Conservation (phyloP, 2,329 filamentous ascomycete species). For the Geoglossum cookeanum region DNA sequence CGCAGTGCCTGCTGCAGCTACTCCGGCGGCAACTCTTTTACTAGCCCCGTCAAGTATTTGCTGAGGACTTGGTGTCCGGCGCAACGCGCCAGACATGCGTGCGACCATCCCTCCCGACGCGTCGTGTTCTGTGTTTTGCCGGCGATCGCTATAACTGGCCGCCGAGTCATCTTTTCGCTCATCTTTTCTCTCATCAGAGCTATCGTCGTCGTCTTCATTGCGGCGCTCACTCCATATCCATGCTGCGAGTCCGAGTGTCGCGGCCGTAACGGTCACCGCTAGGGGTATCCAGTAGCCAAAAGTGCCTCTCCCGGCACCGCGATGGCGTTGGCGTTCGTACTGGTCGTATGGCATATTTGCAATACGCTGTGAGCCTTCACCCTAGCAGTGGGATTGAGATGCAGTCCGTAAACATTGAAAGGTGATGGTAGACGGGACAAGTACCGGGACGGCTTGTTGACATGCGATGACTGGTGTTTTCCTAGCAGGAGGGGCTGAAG, state of each 20-base stretch:
- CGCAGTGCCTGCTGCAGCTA: slow-evolving; percentile 65
- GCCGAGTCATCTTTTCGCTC: slow-evolving; percentile 11
- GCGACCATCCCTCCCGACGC: slow-evolving; percentile 40
- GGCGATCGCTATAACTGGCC: neutral
- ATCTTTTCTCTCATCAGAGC: slow-evolving; percentile 28
- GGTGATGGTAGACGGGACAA: neutral
- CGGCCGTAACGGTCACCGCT: slow-evolving; percentile 68
- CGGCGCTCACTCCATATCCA: slow-evolving; percentile 89
- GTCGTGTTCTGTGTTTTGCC: slow-evolving; percentile 21
- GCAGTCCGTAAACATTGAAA: neutral
- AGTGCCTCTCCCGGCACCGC: slow-evolving; percentile 38
- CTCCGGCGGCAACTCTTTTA: slow-evolving; percentile 60
- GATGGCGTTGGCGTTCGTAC: slow-evolving; percentile 34
- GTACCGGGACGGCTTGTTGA: neutral
- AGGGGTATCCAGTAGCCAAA: slow-evolving; percentile 82
- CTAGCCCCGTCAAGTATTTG: slow-evolving; percentile 73
- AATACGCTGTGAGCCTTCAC: neutral
- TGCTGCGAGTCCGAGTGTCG: slow-evolving; percentile 66
- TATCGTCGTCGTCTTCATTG: slow-evolving; percentile 48
- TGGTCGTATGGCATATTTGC: slow-evolving; percentile 34
- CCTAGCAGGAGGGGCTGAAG: neutral
- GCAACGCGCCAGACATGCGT: slow-evolving; percentile 62
- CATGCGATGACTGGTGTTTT: neutral
- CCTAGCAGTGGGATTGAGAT: neutral
- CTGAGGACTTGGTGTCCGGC: slow-evolving; percentile 69